Conservation (phyloP, 169 alveolate species). For the Eimeria praecox region DNA sequence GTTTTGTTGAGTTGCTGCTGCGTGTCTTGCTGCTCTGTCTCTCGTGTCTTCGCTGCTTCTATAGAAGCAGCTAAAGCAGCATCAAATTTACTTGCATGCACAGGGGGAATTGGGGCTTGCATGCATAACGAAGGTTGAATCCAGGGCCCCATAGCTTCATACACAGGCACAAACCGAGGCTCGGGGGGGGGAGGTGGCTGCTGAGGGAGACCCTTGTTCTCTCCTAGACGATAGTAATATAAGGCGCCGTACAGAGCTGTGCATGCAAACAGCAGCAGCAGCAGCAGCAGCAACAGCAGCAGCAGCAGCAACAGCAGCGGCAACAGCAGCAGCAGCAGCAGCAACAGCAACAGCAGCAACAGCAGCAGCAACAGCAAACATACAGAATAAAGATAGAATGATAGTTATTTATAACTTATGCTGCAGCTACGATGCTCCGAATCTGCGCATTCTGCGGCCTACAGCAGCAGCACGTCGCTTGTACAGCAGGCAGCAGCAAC, state of each 20-base stretch:
- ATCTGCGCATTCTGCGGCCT: too few species aligned
- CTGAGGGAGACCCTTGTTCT: slow-evolving; percentile 19
- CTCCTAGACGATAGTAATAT: slow-evolving; percentile 75
- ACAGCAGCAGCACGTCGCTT: neutral
- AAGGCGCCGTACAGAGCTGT: slow-evolving; percentile 76
- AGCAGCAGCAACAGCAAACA: neutral
- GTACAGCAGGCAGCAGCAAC: neutral
- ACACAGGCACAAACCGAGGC: slow-evolving; percentile 67
- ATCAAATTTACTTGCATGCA: slow-evolving; percentile 25
- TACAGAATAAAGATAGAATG: too few species aligned
- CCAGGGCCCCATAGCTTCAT: slow-evolving; percentile 68
- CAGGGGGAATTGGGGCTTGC: slow-evolving; percentile 1
- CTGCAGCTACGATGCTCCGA: too few species aligned
- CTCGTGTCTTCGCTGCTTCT: slow-evolving; percentile 37
- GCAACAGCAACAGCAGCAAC: neutral
- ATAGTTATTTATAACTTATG: too few species aligned
- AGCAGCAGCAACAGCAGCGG: too few species aligned
- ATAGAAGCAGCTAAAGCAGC: slow-evolving; percentile 30
- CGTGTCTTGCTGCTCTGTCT: neutral
- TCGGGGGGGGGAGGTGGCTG: slow-evolving; percentile 83
- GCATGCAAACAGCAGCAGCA: slow-evolving; percentile 8
- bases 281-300: neutral
- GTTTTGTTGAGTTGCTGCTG: neutral
- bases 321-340: neutral
- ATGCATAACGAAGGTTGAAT: slow-evolving; percentile 47